Percentiles rank a stretch among this genome's conserved stretches.
Conservation (phyloP, 305 asterid genomes). For the Fraxinus nigra region DNA sequence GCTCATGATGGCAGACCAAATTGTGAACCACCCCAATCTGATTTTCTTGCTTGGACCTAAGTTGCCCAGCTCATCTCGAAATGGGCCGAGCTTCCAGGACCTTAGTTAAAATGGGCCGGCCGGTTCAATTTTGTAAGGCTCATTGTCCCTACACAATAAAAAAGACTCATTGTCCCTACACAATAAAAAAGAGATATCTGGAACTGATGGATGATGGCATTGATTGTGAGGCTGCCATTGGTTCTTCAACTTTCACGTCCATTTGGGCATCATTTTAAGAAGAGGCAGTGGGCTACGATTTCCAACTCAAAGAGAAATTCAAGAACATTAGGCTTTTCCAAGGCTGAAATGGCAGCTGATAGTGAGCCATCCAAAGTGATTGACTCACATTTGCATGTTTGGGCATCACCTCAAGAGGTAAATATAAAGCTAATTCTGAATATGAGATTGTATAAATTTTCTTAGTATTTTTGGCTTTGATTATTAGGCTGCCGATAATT, state of each 20-base stretch:
- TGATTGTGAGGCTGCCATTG: slow-evolving; percentile 26
- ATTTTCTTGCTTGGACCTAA: neutral
- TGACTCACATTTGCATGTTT: slow-evolving; percentile 91
- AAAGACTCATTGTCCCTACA: neutral
- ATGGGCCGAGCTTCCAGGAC: neutral
- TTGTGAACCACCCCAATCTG: neutral
- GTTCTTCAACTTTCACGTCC: slow-evolving; percentile 17
- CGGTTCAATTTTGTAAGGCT: neutral
- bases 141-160: neutral
- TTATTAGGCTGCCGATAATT: slow-evolving; percentile 63
- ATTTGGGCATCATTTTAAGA: slow-evolving; percentile 2
- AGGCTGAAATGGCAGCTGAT: slow-evolving; percentile 40
- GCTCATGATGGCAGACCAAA: neutral
- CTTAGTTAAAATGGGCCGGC: neutral
- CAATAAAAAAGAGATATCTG: neutral
- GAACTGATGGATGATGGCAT: slow-evolving; percentile 16
- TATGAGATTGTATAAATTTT: neutral
- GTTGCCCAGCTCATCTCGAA: neutral
- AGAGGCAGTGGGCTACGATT: slow-evolving; percentile 8
- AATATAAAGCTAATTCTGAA: neutral
- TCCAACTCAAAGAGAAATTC: slow-evolving; percentile 9
- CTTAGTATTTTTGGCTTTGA: slow-evolving; percentile 1
- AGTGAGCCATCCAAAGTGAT: slow-evolving; percentile 41
- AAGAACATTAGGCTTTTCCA: slow-evolving; percentile 18
- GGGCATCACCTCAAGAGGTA: slow-evolving; percentile 83